These are phyloP conservation scores for Hibiscus trionum DNA, from an alignment of 345 rosid genomes.

Conservation along the genomic window DNA sequence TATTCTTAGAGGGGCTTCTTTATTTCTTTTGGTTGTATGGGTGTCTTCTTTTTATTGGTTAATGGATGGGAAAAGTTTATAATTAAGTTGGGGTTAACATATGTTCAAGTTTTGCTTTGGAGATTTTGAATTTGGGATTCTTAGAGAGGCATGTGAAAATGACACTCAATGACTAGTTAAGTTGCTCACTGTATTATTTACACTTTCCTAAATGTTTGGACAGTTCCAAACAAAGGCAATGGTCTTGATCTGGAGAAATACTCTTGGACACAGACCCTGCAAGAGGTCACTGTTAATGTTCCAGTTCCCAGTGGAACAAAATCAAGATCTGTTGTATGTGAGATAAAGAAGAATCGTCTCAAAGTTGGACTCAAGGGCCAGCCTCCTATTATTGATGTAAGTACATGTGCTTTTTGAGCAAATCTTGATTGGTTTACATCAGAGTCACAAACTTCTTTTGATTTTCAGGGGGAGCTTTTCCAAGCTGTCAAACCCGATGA, in stretches of 20 bases:
- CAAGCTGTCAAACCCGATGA: constrained; percentile 69
- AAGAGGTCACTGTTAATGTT: constrained; percentile 61
- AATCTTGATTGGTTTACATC: background rate
- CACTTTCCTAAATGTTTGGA: background rate
- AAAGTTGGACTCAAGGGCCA: constrained; percentile 87
- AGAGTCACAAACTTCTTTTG: background rate
- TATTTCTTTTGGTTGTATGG: background rate
- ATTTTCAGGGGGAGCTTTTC: constrained; percentile 61
- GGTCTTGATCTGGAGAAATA: constrained; percentile 84
- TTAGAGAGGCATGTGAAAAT: background rate
- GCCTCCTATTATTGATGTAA: constrained; percentile 76
- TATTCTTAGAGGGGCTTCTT: background rate
- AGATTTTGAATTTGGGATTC: background rate
- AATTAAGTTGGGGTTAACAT: background rate
- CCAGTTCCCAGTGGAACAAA: constrained; percentile 79
- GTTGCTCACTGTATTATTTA: background rate
- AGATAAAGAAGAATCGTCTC: constrained; percentile 74
- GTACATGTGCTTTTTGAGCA: constrained; percentile 8
- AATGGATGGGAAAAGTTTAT: background rate
- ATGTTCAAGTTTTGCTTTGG: background rate
- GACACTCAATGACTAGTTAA: background rate
- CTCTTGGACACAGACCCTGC: constrained; percentile 92
- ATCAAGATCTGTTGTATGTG: constrained; percentile 58
- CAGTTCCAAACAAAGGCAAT: constrained; percentile 86
- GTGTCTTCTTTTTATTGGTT: background rate